Base-by-base conservation (phyloP, 345 rosid genomes). In the Moricandia arvensis region DNA sequence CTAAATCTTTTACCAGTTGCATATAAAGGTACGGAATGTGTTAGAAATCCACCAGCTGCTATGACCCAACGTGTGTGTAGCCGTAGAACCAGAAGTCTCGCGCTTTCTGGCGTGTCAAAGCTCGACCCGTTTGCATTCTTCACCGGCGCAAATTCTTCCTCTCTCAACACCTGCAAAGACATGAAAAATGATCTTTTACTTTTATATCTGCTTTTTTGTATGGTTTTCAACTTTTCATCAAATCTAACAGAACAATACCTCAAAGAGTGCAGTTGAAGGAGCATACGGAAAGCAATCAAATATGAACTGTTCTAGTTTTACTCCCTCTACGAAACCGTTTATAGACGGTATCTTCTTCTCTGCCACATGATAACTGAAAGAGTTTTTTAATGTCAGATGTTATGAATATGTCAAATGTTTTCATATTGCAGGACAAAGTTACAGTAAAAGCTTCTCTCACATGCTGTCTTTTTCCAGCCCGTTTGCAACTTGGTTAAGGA, bases 71-170 rank as follows among this genome's bases (percentile, higher is more conserved):
- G 97, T 63, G 87, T 69, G 63, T 92, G 97, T 34, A 95, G 93
- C 69, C 99, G 88, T 27, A 95, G 89, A 75, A 95, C 89, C 72
- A 92, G 88, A 35, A 95, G 83, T 47, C 83, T 82, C 6, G 99
- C 98, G 68, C 98, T 91, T 73, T 95, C 98, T 8, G 98, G 99
- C 21, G 99, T 95, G 81, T 95, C 99, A 15, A 74, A 89, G 69
- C 81, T 95, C 26, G 99, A 87, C 4, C 98, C 99, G 60, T 87
- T 95, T 59, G 94, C 96, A 75, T 95, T 95, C 85, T 92, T 95
- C 37, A 95, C 97, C 0, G 99, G 99, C 3, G 97, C 98, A 81
- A 95, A 95, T 80, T 95, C 99, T 83, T 95, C 99, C 73, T 95
- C 98, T 5, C 98, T 87, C 77, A 87, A 63, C 38, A 92, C 96